These are phyloP conservation scores for Drechslerella coelobrocha DNA, from an alignment of 2,329 filamentous ascomycete species.

Conservation along the genomic window DNA sequence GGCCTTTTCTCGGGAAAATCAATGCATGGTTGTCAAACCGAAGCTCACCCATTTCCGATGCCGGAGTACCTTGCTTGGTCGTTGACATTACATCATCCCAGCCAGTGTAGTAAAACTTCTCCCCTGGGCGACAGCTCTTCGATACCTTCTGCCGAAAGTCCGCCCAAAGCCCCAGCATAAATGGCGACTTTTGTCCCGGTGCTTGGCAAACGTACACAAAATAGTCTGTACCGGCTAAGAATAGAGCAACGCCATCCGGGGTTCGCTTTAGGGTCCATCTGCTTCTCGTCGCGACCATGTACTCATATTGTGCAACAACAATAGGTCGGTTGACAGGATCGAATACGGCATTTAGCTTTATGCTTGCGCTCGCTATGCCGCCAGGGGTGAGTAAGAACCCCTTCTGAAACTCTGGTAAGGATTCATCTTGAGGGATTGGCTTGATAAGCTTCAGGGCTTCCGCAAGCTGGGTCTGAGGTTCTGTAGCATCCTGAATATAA, in stretches of 20 bases:
- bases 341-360: slow-evolving; percentile 27
- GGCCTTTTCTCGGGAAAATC: slow-evolving; percentile 9
- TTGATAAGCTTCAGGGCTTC: background rate
- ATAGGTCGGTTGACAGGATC: slow-evolving; percentile 13
- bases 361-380: background rate
- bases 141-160: slow-evolving; percentile 7
- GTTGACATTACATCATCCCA: slow-evolving; percentile 16
- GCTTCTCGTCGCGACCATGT: slow-evolving; percentile 10
- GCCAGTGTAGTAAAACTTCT: slow-evolving; percentile 25
- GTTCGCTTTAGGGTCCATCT: slow-evolving; percentile 31
- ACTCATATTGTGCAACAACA: slow-evolving; percentile 13
- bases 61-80: background rate
- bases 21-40: slow-evolving; percentile 22
- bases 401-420: background rate
- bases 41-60: slow-evolving; percentile 8
- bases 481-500: too few species aligned
- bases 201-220: slow-evolving; percentile 38
- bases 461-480: background rate
- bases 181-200: slow-evolving; percentile 13
- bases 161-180: slow-evolving; percentile 16
- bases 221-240: slow-evolving; percentile 21
- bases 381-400: slow-evolving; percentile 28
- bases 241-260: slow-evolving; percentile 10
- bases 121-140: background rate
- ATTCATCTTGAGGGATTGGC: slow-evolving; percentile 16